Conservation (phyloP, 257 asterid genomes). For the Solanum chaucha region DNA sequence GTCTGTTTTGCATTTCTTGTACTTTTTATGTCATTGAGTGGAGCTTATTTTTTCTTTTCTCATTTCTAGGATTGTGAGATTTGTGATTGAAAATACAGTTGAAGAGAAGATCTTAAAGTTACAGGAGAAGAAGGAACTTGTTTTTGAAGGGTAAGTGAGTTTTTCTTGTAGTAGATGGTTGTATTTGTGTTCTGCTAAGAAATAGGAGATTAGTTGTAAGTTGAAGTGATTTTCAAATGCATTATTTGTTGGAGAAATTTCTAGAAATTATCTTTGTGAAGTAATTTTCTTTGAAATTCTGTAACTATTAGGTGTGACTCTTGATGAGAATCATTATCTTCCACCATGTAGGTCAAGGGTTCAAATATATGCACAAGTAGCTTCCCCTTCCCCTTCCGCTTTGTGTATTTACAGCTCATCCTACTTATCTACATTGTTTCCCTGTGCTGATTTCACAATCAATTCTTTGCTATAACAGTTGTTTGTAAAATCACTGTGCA, state of each 20-base stretch:
- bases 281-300: background rate
- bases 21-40: background rate
- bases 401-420: background rate
- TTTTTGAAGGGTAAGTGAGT: conserved; percentile 74
- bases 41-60: background rate
- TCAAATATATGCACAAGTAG: background rate
- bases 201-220: background rate
- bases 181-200: background rate
- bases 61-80: conserved; percentile 64
- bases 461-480: background rate
- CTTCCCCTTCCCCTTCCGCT: background rate
- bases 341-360: background rate
- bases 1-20: conserved; percentile 17
- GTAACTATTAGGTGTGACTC: background rate
- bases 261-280: background rate
- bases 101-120: conserved; percentile 87
- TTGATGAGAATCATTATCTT: background rate
- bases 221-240: background rate
- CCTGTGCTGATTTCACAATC: background rate
- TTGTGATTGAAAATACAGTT: conserved; percentile 64
- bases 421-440: background rate
- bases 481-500: background rate
- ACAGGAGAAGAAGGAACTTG: conserved; percentile 92
- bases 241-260: background rate
- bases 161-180: background rate